Evolutionary conservation across 2,329 filamentous ascomycete species (phyloP).

Genomic region (Paramyrothecium roridum): DNA sequence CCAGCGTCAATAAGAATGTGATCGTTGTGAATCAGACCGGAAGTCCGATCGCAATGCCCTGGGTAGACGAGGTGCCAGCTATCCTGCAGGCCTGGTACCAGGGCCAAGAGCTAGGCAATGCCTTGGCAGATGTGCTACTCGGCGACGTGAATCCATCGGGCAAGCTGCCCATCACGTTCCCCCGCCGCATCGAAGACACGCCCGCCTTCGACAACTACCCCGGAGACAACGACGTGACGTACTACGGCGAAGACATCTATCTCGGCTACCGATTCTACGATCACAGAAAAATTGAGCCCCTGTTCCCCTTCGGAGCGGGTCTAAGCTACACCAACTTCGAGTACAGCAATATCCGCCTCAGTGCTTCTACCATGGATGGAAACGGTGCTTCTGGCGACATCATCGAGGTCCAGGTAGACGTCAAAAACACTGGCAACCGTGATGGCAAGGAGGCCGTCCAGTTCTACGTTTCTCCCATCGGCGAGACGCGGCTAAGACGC

Average conservation of each 20-base stretch:
- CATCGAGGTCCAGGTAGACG: conserved; percentile 8
- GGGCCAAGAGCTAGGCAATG: conserved; percentile 20
- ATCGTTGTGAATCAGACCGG: conserved; percentile 14
- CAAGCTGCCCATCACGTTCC: conserved; percentile 66
- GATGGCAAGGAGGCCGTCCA: conserved; percentile 10
- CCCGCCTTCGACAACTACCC: conserved; percentile 67
- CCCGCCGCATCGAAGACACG: conserved; percentile 58
- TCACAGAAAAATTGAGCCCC: conserved; percentile 33
- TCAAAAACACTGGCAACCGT: conserved; percentile 8
- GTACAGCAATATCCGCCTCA: conserved; percentile 31
- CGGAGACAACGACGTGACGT: conserved; percentile 50
- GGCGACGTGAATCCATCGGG: conserved; percentile 31
- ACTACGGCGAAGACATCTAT: conserved; percentile 70
- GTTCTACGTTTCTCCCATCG: conserved; percentile 8
- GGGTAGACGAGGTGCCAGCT: conserved; percentile 26
- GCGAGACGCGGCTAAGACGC: conserved; percentile 3
- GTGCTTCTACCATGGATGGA: neutral
- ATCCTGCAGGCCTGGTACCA: conserved; percentile 21
- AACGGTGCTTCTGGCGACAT: neutral
- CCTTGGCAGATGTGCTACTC: conserved; percentile 20
- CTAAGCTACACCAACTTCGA: conserved; percentile 67
- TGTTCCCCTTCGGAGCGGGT: conserved; percentile 69
- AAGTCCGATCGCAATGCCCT: conserved; percentile 30
- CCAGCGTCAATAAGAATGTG: neutral
- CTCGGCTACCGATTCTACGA: conserved; percentile 73